Evolutionary conservation across 192 early-diverging fungal species (phyloP), one percentile per base, ranked within the genome.

Genomic region (Coemansia sp.): DNA sequence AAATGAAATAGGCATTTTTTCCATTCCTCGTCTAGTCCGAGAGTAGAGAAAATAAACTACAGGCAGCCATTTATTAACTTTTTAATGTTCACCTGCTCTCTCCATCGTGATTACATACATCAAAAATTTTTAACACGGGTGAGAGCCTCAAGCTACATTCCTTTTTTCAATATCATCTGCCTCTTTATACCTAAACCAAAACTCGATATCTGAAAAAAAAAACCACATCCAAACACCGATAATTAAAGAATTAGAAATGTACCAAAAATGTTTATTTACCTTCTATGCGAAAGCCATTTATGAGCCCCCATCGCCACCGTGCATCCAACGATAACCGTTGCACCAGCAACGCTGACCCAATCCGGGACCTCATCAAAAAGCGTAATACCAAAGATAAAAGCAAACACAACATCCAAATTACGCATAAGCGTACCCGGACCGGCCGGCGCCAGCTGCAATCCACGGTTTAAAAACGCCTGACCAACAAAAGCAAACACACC

Each of bases 361-460:
- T 82, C 78, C 0, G 91, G 90, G 3, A 84, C 60, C 66, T 94
- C 90, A 56, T 83, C 82, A 61, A 92, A 88, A 52, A 94, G 61
- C 3, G 81, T 65, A 31, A 90, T 83, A 20, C 90, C 89, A 72
- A 92, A 86, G 17, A 89, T 51, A 75, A 92, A 92, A 16, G 91
- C 89, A 82, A 92, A 91, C 2, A 92, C 89, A 34, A 94, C 85
- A 63, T 94, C 91, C 51, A 90, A 77, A 76, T 89, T 92, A 45
- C 92, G 85, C 88, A 92, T 90, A 75, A 94, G 55, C n/a, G 89
- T 87, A 12, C 84, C 90, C 0, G 89, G 89, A 0, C 91, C 91
- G 14, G 90, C 80, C 10, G 86, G 85, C 7, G 88, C 88, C 64
- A 92, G 54, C 80, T 94, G 92, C 61, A 94, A 57, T 60, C 91